Evolutionary conservation across 2,329 filamentous ascomycete genomes (phyloP), one percentile per base, ranked within the genome.

Genomic region (Leptographium flavum): DNA sequence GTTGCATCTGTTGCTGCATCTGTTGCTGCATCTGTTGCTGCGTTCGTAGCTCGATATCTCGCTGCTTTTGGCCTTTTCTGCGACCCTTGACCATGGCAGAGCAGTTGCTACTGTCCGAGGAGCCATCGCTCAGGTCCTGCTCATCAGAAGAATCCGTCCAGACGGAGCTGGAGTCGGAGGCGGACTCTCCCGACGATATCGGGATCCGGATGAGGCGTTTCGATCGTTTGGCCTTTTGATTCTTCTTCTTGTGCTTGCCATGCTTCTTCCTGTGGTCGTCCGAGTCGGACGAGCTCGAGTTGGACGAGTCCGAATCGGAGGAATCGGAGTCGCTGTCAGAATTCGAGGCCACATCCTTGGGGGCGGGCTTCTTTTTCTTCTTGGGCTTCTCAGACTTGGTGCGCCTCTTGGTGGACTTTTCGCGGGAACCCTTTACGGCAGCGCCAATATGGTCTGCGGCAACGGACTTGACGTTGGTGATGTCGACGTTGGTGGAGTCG

Each of bases 221-320:
- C 4, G 41, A 21, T 15, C 32, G 37, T n/a, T 42, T 47, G 7
- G 19, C 22, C 42, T 56, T 59, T 38, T 42, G 8, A 1, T 43
- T 37, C 50, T 58, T 62, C 45, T 56, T 58, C 49, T 57, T 61
- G 28, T 49, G 21, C 39, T 58, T 60, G 11, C 53, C 53, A 40
- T 50, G 47, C 48, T 57, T 60, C 47, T 57, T 60, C 45, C 54
- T 55, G 23, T 49, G 42, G 15, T 54, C 53, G 38, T 49, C 50
- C 1, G 40, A 36, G 43, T 52, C 52, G 8, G 52, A 54, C 7
- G 49, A 55, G 9, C 53, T 56, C 0, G 54, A 53, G 25, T 47
- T 47, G 28, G 49, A 53, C 14, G 35, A 22, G 17, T 46, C 48
- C 1, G 39, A 14, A 36, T 52, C 21, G 2, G 52, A 50, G 5